A percentile compares a stretch with the other conserved stretches of the same genome.
phyloP scores from a whole-genome alignment of 352 stramenopile species.

The Globisporangium mamillatum region DNA sequence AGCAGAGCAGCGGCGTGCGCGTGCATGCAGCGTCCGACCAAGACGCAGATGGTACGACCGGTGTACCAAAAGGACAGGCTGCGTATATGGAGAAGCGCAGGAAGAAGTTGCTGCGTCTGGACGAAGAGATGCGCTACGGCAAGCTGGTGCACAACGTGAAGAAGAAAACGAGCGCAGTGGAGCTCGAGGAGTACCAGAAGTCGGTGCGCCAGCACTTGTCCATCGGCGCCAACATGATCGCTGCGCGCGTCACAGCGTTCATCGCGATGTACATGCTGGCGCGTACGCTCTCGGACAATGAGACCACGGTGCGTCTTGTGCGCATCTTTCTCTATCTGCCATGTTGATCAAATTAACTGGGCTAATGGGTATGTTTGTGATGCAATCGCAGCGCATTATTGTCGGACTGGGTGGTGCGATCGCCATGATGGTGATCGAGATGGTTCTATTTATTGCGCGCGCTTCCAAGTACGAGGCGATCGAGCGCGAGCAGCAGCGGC shows the following conservation, averaged over 20 bases:
- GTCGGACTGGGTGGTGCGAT: constrained; percentile 67
- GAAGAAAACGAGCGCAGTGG: constrained; percentile 33
- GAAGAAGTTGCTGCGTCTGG: constrained; percentile 62
- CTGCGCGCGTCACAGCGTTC: constrained; percentile 76
- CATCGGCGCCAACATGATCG: constrained; percentile 84
- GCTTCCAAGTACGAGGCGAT: constrained; percentile 66
- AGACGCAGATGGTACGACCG: background rate
- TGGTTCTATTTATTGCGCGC: constrained; percentile 83
- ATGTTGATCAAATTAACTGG: background rate
- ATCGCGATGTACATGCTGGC: constrained; percentile 77
- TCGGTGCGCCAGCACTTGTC: constrained; percentile 77
- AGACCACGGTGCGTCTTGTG: constrained; percentile 58
- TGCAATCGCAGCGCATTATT: constrained; percentile 46
- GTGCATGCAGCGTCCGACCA: background rate
- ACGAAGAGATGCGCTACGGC: constrained; percentile 80
- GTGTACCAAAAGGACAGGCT: constrained; percentile 10
- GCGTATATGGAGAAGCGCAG: constrained; percentile 51
- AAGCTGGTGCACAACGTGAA: constrained; percentile 75
- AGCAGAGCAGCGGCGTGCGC: background rate
- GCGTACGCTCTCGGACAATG: constrained; percentile 58
- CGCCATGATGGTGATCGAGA: constrained; percentile 87
- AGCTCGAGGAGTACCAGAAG: constrained; percentile 59
- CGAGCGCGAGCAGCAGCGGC: constrained; percentile 43
- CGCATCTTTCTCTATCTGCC: background rate
- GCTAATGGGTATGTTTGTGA: background rate